Conservation (phyloP, 768 basidiomycete species). For the Auriculariales sp. region DNA sequence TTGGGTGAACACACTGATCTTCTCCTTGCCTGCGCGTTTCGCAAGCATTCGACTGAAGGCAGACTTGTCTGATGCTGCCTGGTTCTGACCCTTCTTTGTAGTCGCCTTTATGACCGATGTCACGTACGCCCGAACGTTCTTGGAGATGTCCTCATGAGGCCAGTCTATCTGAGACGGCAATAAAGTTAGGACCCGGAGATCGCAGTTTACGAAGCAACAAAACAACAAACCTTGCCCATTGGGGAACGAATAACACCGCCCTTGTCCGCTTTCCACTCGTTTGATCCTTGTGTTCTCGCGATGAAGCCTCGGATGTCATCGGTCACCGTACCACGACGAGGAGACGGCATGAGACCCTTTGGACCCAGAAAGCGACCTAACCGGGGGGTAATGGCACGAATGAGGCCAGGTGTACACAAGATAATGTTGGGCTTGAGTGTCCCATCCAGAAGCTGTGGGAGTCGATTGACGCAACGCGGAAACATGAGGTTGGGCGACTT, state of each 20-base stretch:
- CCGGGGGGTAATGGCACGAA: slow-evolving; percentile 62
- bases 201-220: background rate
- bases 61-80: background rate
- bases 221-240: slow-evolving; percentile 49
- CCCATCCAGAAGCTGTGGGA: slow-evolving; percentile 50
- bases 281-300: slow-evolving; percentile 58
- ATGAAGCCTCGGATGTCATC: slow-evolving; percentile 79
- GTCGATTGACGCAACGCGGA: background rate
- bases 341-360: slow-evolving; percentile 89
- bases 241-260: slow-evolving; percentile 71
- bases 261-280: slow-evolving; percentile 91
- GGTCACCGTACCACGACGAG: slow-evolving; percentile 85
- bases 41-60: background rate
- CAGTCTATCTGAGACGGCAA: slow-evolving; percentile 46
- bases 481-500: slow-evolving; percentile 17
- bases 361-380: slow-evolving; percentile 73
- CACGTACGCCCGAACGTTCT: slow-evolving; percentile 67
- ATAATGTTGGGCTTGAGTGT: slow-evolving; percentile 70
- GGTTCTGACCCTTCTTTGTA: background rate
- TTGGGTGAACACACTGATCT: background rate
- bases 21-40: background rate
- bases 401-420: slow-evolving; percentile 67
- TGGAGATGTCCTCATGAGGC: slow-evolving; percentile 57
- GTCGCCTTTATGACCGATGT: slow-evolving; percentile 59
- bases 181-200: background rate